These are phyloP conservation scores for Tetrahymena malaccensis DNA, from an alignment of 73 alveolate species.

Conservation along the genomic window DNA sequence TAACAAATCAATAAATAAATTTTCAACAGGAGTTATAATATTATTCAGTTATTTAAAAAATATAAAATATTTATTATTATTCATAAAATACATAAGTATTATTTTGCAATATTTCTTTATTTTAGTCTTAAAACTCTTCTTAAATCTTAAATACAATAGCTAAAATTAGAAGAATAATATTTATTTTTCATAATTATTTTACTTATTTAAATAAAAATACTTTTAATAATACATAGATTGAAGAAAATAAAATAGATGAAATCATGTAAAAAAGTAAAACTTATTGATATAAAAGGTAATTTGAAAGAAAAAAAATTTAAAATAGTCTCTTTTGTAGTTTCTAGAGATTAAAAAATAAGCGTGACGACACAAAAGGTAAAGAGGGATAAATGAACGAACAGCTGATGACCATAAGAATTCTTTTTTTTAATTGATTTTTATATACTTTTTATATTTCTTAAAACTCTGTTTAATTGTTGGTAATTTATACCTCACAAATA, in stretches of 20 bases:
- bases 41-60: not conserved
- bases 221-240: too few species aligned
- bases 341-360: not conserved
- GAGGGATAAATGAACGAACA: not conserved
- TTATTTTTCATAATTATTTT: too few species aligned
- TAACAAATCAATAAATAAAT: not conserved
- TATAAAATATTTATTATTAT: too few species aligned
- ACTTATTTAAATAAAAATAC: too few species aligned
- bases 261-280: too few species aligned
- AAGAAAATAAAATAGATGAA: too few species aligned
- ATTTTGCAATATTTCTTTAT: too few species aligned
- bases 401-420: not conserved
- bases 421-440: not conserved
- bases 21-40: not conserved
- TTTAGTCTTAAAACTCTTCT: too few species aligned
- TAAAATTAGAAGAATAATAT: too few species aligned
- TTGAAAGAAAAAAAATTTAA: too few species aligned
- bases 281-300: not conserved
- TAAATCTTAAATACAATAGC: too few species aligned
- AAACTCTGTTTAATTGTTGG: not conserved
- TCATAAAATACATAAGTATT: too few species aligned
- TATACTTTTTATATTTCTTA: not conserved
- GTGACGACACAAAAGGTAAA: not conserved
- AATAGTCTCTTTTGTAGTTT: not conserved
- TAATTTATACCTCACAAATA: not conserved